A percentile compares a stretch with the other conserved stretches of the same genome.
Conservation (phyloP, 148 eudicot species). For the Vaccinium macrocarpon region DNA sequence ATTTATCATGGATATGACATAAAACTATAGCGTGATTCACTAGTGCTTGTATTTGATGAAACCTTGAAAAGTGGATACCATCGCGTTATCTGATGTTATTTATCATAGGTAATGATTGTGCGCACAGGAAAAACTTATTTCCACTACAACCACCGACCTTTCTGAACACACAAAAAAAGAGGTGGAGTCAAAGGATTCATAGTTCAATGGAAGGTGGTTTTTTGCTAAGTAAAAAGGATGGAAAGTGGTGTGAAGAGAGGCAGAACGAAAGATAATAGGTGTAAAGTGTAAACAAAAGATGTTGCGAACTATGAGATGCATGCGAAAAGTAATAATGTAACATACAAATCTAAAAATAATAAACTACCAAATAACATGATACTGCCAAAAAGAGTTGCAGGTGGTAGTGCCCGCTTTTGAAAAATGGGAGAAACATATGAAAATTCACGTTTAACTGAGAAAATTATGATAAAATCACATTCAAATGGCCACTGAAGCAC, state of each 20-base stretch:
- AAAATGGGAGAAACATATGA: neutral
- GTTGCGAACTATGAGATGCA: neutral
- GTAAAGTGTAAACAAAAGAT: neutral
- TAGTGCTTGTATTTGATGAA: neutral
- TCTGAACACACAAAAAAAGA: neutral
- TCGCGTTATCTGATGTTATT: too few species aligned
- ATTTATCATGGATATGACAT: neutral
- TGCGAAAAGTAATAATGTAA: neutral
- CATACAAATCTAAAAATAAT: neutral
- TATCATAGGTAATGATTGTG: too few species aligned
- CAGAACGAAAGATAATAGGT: neutral
- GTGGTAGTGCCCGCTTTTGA: neutral
- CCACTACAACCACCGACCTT: neutral
- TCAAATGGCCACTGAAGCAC: neutral
- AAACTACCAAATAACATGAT: neutral
- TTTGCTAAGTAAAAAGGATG: too few species aligned
- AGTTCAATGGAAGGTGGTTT: neutral
- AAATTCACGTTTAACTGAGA: neutral
- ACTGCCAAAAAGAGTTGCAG: neutral
- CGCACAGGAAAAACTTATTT: neutral
- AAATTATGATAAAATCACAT: neutral
- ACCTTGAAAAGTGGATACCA: neutral
- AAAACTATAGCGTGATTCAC: neutral
- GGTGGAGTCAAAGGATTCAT: neutral
- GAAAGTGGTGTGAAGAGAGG: neutral